Percentiles rank a stretch among this genome's conserved stretches.
Conservation (phyloP, 179 eudicot genomes). For the Drosera spatulata region DNA sequence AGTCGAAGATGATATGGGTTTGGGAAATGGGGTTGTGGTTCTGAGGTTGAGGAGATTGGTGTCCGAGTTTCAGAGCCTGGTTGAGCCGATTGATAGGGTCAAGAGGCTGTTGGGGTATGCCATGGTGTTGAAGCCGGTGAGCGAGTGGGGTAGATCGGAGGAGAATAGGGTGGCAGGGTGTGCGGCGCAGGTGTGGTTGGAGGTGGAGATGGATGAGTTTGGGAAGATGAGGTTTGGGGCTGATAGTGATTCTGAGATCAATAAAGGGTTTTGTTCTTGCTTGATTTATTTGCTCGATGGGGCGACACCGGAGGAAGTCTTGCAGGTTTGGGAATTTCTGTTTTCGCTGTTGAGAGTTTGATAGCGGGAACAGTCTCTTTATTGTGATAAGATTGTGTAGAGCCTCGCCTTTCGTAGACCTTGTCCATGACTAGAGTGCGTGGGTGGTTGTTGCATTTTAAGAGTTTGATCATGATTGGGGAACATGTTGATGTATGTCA, state of each 20-base stretch:
- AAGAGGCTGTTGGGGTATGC: slow-evolving; percentile 58
- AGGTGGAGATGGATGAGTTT: slow-evolving; percentile 32
- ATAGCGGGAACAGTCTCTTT: too few species aligned
- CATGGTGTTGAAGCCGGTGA: slow-evolving; percentile 27
- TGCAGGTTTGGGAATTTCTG: slow-evolving; percentile 18
- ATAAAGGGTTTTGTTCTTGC: slow-evolving; percentile 82
- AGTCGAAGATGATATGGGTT: neutral
- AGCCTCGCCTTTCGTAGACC: too few species aligned
- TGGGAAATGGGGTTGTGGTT: slow-evolving; percentile 16
- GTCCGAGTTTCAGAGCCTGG: slow-evolving; percentile 48
- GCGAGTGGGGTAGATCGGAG: slow-evolving; percentile 30
- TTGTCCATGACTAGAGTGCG: too few species aligned
- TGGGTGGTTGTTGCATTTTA: too few species aligned
- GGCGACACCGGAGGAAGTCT: slow-evolving; percentile 47
- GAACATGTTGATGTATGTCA: too few species aligned
- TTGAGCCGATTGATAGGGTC: slow-evolving; percentile 65
- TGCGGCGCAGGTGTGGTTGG: slow-evolving; percentile 81
- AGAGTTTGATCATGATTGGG: too few species aligned
- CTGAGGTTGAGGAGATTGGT: slow-evolving; percentile 30
- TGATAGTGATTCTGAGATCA: slow-evolving; percentile 86
- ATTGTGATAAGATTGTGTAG: too few species aligned
- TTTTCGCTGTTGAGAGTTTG: neutral
- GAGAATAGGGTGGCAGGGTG: slow-evolving; percentile 70
- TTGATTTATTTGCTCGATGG: slow-evolving; percentile 62
- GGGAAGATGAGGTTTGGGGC: slow-evolving; percentile 53